phyloP scores from a whole-genome alignment of 1,284 basidiomycete species.

The Wallemia mellicola region DNA sequence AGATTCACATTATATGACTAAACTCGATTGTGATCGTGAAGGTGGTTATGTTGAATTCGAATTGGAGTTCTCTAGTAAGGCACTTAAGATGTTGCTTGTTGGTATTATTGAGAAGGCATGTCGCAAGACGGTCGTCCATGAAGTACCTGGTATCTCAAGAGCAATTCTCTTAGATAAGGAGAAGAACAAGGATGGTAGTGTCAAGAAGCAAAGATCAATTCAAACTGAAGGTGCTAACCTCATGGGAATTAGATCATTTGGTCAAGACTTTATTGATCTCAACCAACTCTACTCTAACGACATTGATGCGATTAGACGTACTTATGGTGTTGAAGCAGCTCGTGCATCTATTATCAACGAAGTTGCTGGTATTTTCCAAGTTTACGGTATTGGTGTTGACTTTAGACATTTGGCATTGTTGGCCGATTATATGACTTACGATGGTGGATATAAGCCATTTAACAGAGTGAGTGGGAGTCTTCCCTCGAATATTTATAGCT shows the following conservation, averaged over 20 bases:
- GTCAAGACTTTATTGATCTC: conserved; percentile 52
- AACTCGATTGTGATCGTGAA: conserved; percentile 37
- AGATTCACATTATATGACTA: conserved; percentile 21
- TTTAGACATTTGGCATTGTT: conserved; percentile 85
- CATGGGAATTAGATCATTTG: conserved; percentile 74
- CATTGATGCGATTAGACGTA: conserved; percentile 78
- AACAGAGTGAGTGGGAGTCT: conserved; percentile 97
- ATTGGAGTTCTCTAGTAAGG: conserved; percentile 18
- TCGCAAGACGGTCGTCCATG: conserved; percentile 49
- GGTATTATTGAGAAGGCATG: conserved; percentile 68
- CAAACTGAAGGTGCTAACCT: conserved; percentile 93
- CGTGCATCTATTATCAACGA: conserved; percentile 80
- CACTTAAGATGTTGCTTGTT: conserved; percentile 70
- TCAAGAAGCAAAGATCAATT: conserved; percentile 71
- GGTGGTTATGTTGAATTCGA: conserved; percentile 17
- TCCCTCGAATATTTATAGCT: conserved; percentile 29
- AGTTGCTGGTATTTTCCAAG: conserved; percentile 77
- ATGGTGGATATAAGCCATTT: conserved; percentile 86
- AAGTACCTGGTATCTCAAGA: conserved; percentile 41
- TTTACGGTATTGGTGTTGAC: conserved; percentile 98
- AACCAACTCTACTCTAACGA: conserved; percentile 83
- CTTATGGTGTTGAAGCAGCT: conserved; percentile 93
- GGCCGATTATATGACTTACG: conserved; percentile 94
- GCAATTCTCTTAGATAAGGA: conserved; percentile 54
- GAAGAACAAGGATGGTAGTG: conserved; percentile 28